Evolutionary conservation across 768 basidiomycete species (phyloP), one percentile per base, ranked within the genome.

Genomic region (Leucogyrophana mollusca): DNA sequence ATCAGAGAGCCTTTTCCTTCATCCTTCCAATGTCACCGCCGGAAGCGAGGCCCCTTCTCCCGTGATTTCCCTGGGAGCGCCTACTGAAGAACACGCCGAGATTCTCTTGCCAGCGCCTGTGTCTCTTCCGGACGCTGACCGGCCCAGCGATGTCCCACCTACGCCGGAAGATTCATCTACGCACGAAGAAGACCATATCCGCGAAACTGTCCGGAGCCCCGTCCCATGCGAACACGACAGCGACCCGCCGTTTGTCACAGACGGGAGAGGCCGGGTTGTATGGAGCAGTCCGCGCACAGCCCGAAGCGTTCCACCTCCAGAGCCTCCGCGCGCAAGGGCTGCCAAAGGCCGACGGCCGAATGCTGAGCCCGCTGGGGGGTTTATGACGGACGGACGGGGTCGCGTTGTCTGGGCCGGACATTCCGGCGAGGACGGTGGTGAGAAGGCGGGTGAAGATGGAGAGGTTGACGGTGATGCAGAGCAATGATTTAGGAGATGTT

Each of bases 251-350:
- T 84, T 83, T 55, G 68, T 80, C 47, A 84, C 83, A 11, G 83
- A 85, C 59, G 82, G 82, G 21, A 71, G 83, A 37, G 82, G 82
- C 8, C 69, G 82, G 45, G 82, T 83, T 17, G 76, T 83, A 39
- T 69, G 68, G 66, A 67, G 65, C 41, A 46, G 35, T 34, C 5
- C 32, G 7, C 69, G 49, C 20, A 30, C 46, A 20, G 64, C 33
- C 53, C 35, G 35, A 16, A n/a, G 35, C 35, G 35, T n/a, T 57
- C 45, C 34, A 41, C 38, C 42, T 33, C 60, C 16, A 45, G 63
- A 38, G 47, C 54, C 5, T 21, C 41, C 30, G 35, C 40, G 38
- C 27, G 3, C 65, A 67, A 14, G 54, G 48, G n/a, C 46, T 20
- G 32, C 43, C 17, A 47, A 0, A 48, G 53, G 21, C 56, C 65